Base-by-base conservation (phyloP, 2,329 filamentous ascomycete genomes). In the Sporothrix schenckii region DNA sequence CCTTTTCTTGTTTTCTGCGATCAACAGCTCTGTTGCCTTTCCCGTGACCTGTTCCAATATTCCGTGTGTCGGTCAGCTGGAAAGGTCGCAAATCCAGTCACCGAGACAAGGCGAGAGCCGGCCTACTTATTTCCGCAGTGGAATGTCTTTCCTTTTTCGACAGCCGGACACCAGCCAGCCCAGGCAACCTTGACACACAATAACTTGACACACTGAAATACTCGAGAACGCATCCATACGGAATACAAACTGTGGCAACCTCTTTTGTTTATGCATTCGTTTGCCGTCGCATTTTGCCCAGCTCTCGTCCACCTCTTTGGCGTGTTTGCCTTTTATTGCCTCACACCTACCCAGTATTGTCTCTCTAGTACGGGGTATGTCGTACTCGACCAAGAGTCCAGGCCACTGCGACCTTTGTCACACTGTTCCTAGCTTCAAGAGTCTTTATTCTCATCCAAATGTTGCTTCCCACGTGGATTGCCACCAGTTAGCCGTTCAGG, bases 101-200 rank as follows among this genome's bases (percentile, higher is more conserved):
- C 61, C 61, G 61, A 66, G 61, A 52, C 61, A 50, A 13, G 16
- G 56, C 56, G 56, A 60, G 56, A 60, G 60, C 60, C 60, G 41
- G n/a, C 60, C 34, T 49, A 30, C 24, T 47, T 34, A 63, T 63
- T 24, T 47, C 58, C 58, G 34, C 39, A 27, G 2, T 21, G 14
- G 14, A n/a, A 19, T 4, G 39, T 58, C 34, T 27, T 30, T 27
- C 24, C 30, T 58, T 39, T 58, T 58, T n/a, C 27, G 53, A 9
- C 53, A 34, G 5, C 14, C n/a, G 4, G 27, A 1, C 24, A 34
- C 4, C 30, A 2, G 34, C 6, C 34, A 34, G 7, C 34, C 34
- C 5, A 34, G 34, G 34, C 34, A 34, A 9, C 34, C 34, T 34
- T 34, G 34, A 34, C 34, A 34, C 34, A 34, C 34, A 34, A 9